Conservation (phyloP, 2,329 filamentous ascomycete genomes). For the Fusarium scirpi region DNA sequence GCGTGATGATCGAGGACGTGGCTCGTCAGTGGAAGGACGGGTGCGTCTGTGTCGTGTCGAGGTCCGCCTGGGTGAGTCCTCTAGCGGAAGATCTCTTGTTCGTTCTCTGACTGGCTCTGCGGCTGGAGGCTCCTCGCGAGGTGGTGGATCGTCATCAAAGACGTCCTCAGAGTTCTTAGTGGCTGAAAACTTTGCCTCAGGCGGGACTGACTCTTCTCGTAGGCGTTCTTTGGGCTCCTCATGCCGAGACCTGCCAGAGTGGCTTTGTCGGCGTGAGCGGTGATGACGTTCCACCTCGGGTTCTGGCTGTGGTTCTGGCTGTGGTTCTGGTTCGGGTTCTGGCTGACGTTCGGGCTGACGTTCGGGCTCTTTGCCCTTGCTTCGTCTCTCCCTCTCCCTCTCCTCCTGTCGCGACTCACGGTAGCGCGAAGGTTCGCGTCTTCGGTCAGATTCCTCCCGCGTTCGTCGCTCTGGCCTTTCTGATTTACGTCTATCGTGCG, state of each 20-base stretch:
- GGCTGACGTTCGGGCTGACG: conserved; percentile 15
- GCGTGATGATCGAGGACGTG: conserved; percentile 39
- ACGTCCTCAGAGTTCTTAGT: conserved; percentile 55
- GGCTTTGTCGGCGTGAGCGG: conserved; percentile 58
- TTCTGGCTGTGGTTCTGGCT: conserved; percentile 10
- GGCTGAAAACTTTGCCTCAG: conserved; percentile 58
- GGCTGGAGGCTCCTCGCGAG: conserved; percentile 40
- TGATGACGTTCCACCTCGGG: conserved; percentile 48
- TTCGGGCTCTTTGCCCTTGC: conserved; percentile 50
- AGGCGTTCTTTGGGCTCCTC: conserved; percentile 49
- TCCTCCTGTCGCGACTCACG: conserved; percentile 13
- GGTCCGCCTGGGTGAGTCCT: conserved; percentile 51
- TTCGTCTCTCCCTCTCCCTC: conserved; percentile 16
- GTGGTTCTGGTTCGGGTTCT: conserved; percentile 42
- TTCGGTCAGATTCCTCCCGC: conserved; percentile 43
- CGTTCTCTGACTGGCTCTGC: conserved; percentile 39
- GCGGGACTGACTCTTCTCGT: conserved; percentile 38
- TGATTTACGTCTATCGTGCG: conserved; percentile 62
- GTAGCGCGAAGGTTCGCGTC: conserved; percentile 31
- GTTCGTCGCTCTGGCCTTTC: conserved; percentile 54
- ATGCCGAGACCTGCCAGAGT: conserved; percentile 51
- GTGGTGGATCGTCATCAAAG: conserved; percentile 44
- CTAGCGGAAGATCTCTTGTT: conserved; percentile 40
- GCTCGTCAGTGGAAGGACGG: conserved; percentile 39
- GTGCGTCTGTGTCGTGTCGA: conserved; percentile 36